These are phyloP conservation scores for Penicillium salamii DNA, from an alignment of 495 filamentous ascomycete species.

Conservation along the genomic window DNA sequence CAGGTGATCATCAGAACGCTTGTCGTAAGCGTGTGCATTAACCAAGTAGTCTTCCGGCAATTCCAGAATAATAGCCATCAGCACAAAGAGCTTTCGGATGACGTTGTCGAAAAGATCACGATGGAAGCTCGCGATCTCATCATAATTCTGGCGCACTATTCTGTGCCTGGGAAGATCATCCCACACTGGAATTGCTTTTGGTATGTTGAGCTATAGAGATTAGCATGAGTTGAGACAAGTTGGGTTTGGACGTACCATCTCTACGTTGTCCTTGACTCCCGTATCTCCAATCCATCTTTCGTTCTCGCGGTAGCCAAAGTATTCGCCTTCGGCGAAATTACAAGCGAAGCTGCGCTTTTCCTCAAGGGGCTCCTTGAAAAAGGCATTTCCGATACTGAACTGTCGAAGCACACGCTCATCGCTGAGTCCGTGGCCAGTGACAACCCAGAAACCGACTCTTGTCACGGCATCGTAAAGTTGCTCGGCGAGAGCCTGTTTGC, in stretches of 20 bases:
- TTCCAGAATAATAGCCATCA: constrained; percentile 51
- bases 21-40: constrained; percentile 47
- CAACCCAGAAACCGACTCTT: constrained; percentile 41
- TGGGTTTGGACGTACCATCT: constrained; percentile 30
- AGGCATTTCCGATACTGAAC: constrained; percentile 37
- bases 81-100: constrained; percentile 20
- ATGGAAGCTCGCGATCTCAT: constrained; percentile 23
- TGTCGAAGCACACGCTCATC: constrained; percentile 39
- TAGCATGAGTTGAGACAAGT: neutral
- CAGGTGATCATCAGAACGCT: constrained; percentile 45
- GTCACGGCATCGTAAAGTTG: constrained; percentile 55
- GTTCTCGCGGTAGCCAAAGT: constrained; percentile 46
- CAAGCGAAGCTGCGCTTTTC: constrained; percentile 36
- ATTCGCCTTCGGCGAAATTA: constrained; percentile 43
- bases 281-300: constrained; percentile 43
- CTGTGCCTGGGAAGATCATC: constrained; percentile 32
- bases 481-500: constrained; percentile 50
- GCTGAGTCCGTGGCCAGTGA: constrained; percentile 29
- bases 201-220: constrained; percentile 41
- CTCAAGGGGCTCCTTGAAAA: constrained; percentile 34
- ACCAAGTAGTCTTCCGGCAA: constrained; percentile 52
- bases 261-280: constrained; percentile 43
- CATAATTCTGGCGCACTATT: constrained; percentile 18
- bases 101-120: constrained; percentile 22
- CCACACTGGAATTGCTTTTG: constrained; percentile 43